Evolutionary conservation across 164 flowering plant genomes (phyloP), one percentile per base, ranked within the genome.

Genomic region (Stephania japonica): DNA sequence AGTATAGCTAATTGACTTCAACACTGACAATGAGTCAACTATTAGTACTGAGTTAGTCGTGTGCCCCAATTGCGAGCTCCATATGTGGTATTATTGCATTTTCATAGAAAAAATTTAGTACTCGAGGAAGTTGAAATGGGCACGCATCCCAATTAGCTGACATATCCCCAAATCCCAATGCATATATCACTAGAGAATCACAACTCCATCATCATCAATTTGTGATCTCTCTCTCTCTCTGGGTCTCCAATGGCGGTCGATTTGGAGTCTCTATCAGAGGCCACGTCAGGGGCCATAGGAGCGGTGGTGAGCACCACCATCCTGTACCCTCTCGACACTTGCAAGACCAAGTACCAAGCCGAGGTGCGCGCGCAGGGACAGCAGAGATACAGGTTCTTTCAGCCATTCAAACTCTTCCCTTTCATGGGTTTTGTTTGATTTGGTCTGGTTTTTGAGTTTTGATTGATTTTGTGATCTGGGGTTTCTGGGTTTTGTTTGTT

Each of bases 261-360:
- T 85, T 72, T 91, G 10, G 89, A 89, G 75, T 87, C 92, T 1
- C 4, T 89, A 24, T 71, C 92, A 14, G 94, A 91, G 84, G 97
- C 97, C 14, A 87, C 94, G 16, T 87, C 97, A 0, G 94, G 94
- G 6, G 97, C 97, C 16, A 74, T 90, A 8, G 97, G 97, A 72
- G 82, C 94, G 32, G 76, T 90, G 53, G 25, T 91, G 27, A 91
- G 97, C 84, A 91, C 92, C 8, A 90, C 94, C n/a, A 81, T 91
- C 68, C 78, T 91, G 75, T 90, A 90, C 77, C 97, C 97, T 49
- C 88, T 91, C 42, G 97, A 90, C 67, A 91, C 92, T 5, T 90
- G 97, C 50, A 91, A 91, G 77, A 82, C 97, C 72, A 91, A 82
- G 85, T 91, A 83, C 72, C 97, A 91, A 68, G 97, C 97, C 61